Percentiles rank a stretch among this genome's conserved stretches.
phyloP scores from a whole-genome alignment of 495 filamentous ascomycete species.

The Bacidia rubella region DNA sequence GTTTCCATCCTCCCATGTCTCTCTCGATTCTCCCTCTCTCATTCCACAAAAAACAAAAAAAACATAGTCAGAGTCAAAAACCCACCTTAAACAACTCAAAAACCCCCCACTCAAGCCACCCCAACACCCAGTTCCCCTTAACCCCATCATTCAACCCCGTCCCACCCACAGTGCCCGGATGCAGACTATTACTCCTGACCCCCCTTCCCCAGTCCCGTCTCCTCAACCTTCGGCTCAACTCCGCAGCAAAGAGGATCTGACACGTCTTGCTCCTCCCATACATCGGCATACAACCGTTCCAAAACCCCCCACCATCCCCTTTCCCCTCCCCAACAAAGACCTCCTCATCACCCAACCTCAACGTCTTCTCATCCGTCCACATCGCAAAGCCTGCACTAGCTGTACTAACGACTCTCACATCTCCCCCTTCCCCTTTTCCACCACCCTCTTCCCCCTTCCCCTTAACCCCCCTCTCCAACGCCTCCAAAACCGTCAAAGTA shows the following conservation, averaged over 20 bases:
- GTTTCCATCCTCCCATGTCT: too few species aligned
- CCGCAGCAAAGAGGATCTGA: not conserved
- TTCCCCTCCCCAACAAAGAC: too few species aligned
- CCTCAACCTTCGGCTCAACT: not conserved
- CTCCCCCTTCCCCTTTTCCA: not conserved
- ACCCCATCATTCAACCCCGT: not conserved
- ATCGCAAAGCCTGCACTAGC: slow-evolving; percentile 2
- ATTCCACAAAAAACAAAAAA: too few species aligned
- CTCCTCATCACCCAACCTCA: not conserved
- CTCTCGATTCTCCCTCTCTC: too few species aligned
- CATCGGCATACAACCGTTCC: not conserved
- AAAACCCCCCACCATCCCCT: not conserved
- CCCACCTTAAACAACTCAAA: not conserved
- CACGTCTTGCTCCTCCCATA: not conserved
- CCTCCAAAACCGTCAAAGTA: not conserved
- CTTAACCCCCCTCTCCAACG: not conserved
- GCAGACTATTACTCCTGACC: not conserved
- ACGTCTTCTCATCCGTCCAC: not conserved
- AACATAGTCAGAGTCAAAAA: too few species aligned
- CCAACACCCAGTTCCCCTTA: not conserved
- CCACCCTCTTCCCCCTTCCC: too few species aligned
- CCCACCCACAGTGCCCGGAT: not conserved
- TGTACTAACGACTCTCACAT: not conserved
- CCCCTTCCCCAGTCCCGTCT: not conserved
- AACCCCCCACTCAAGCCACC: not conserved